These are phyloP conservation scores for Lavandula angustifolia DNA, from an alignment of 257 asterid genomes.

Conservation along the genomic window DNA sequence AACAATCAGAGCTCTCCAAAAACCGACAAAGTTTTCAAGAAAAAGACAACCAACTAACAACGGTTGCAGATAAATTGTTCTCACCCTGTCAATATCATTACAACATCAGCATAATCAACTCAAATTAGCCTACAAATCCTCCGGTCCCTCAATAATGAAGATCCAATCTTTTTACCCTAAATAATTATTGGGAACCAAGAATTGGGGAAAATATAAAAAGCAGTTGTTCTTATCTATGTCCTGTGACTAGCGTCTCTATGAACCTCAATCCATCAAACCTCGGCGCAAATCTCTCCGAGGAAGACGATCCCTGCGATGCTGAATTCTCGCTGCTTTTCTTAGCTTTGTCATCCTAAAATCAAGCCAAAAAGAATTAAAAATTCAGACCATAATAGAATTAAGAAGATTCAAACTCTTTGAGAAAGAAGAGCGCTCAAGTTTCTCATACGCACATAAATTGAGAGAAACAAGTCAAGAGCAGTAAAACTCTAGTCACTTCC, in stretches of 20 bases:
- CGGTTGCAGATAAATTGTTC: slow-evolving; percentile 6
- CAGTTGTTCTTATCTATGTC: too few relatives aligned
- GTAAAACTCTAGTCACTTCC: background rate
- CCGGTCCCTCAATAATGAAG: slow-evolving; percentile 18
- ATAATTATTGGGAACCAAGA: slow-evolving; percentile 7
- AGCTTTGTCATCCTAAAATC: slow-evolving; percentile 28
- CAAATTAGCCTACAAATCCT: slow-evolving; percentile 4
- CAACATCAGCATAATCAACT: slow-evolving; percentile 27
- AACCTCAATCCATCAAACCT: too few relatives aligned
- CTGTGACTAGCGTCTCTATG: too few relatives aligned
- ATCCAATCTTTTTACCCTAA: background rate
- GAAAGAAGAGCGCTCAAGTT: background rate
- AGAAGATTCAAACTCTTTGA: background rate
- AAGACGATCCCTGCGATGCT: slow-evolving; percentile 13
- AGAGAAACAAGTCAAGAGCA: slow-evolving; percentile 1
- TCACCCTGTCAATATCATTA: slow-evolving; percentile 7
- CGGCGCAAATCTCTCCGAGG: too few relatives aligned
- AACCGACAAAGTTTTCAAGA: background rate
- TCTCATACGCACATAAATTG: background rate
- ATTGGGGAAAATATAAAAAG: too few relatives aligned
- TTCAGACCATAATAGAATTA: background rate
- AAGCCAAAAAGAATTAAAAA: background rate
- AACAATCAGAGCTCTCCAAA: background rate
- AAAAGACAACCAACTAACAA: slow-evolving; percentile 11
- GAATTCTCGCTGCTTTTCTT: slow-evolving; percentile 43